Evolutionary conservation across 2,329 filamentous ascomycete species (phyloP).

Genomic region (Alternaria triticimaculans): DNA sequence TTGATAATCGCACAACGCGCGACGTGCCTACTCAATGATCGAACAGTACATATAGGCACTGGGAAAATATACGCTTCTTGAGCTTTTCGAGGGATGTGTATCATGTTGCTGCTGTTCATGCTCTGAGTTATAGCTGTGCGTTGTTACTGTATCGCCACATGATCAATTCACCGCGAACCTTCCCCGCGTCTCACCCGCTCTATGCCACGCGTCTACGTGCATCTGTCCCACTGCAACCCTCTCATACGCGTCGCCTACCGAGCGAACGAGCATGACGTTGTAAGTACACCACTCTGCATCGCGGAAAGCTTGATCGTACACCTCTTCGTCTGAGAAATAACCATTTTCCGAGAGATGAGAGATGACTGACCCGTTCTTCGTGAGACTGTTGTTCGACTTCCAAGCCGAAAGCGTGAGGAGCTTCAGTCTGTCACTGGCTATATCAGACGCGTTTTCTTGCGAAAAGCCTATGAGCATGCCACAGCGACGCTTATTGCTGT

Average conservation of each 20-base stretch:
- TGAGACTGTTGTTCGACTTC: background rate
- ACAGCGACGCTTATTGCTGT: background rate
- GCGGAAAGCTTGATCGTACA: background rate
- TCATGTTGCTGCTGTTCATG: background rate
- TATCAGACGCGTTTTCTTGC: background rate
- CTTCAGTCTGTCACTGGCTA: background rate
- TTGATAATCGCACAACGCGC: background rate
- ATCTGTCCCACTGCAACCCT: conserved; percentile 4
- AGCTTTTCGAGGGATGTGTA: background rate
- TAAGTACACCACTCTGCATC: conserved; percentile 7
- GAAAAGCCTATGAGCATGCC: background rate
- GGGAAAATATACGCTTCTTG: background rate
- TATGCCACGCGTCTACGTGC: conserved; percentile 3
- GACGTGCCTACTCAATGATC: background rate
- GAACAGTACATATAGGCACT: background rate
- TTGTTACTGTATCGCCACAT: background rate
- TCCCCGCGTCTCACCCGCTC: background rate
- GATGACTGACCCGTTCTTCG: conserved; percentile 1
- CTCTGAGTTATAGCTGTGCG: background rate
- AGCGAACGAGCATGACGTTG: conserved; percentile 2
- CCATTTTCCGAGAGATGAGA: background rate
- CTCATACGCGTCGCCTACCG: background rate
- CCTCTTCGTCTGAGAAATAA: background rate
- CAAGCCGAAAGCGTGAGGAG: background rate
- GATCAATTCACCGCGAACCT: background rate